phyloP scores from a whole-genome alignment of 2,329 filamentous ascomycete genomes.

The Pestalotiopsis sp. region DNA sequence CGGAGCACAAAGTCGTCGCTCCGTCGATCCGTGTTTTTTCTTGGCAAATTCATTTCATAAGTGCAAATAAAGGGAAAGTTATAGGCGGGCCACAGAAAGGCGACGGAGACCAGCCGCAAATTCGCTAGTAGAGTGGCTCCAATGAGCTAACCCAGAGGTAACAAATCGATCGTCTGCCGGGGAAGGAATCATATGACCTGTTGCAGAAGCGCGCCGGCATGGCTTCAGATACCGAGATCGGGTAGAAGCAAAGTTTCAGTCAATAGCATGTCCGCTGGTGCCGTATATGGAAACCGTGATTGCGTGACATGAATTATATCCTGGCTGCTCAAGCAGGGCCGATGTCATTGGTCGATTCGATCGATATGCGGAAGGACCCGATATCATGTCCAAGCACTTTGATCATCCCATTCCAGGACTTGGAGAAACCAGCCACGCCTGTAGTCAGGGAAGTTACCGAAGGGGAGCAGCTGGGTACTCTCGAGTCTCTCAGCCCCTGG shows the following conservation, averaged over 20 bases:
- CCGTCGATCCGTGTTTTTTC: slow-evolving; percentile 37
- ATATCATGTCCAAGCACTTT: slow-evolving; percentile 5
- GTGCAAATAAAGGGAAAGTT: slow-evolving; percentile 42
- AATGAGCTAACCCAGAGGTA: neutral
- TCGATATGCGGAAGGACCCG: neutral
- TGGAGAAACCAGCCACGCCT: neutral
- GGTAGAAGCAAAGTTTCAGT: slow-evolving; percentile 15
- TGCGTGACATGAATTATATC: neutral
- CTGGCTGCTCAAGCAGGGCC: neutral
- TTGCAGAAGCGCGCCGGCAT: slow-evolving; percentile 15
- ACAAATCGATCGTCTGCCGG: neutral
- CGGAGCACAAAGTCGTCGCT: slow-evolving; percentile 43
- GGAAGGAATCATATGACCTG: slow-evolving; percentile 19
- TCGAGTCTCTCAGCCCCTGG: slow-evolving; percentile 41
- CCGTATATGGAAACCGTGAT: slow-evolving; percentile 15
- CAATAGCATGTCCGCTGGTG: slow-evolving; percentile 12
- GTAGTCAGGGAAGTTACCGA: neutral
- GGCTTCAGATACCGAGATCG: slow-evolving; percentile 15
- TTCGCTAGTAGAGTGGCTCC: slow-evolving; percentile 19
- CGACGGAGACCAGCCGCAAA: slow-evolving; percentile 26
- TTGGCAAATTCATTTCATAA: slow-evolving; percentile 35
- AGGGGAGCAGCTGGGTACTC: slow-evolving; percentile 21
- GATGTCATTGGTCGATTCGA: slow-evolving; percentile 13
- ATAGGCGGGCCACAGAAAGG: slow-evolving; percentile 37
- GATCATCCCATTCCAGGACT: neutral